Conservation (phyloP, 2,329 filamentous ascomycete genomes). For the Penicillium psychrosexuale region DNA sequence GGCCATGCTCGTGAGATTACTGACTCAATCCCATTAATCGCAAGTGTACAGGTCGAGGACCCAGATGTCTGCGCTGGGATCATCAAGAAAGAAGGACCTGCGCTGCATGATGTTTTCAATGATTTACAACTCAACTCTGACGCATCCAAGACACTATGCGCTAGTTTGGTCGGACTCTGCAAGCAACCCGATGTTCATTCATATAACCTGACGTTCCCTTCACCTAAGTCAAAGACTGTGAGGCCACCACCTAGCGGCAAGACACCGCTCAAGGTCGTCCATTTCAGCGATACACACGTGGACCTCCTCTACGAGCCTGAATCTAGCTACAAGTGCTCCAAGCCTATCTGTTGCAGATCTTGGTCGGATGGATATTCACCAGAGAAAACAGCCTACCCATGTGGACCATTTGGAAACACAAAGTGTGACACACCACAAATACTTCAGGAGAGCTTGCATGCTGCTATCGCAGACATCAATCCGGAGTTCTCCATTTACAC, state of each 20-base stretch:
- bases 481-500: slow-evolving; percentile 58
- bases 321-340: slow-evolving; percentile 54
- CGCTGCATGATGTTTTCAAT: slow-evolving; percentile 51
- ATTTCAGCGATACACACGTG: slow-evolving; percentile 60
- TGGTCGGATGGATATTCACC: slow-evolving; percentile 50
- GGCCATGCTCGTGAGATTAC: background rate
- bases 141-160: slow-evolving; percentile 53
- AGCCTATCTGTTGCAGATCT: slow-evolving; percentile 59
- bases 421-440: slow-evolving; percentile 53
- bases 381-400: slow-evolving; percentile 50
- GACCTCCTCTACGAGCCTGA: slow-evolving; percentile 56
- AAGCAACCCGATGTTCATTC: slow-evolving; percentile 47
- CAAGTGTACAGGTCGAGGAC: slow-evolving; percentile 45
- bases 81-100: slow-evolving; percentile 52
- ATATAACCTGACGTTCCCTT: slow-evolving; percentile 47
- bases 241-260: slow-evolving; percentile 48
- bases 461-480: slow-evolving; percentile 42
- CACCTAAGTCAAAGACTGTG: slow-evolving; percentile 36
- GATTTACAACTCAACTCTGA: slow-evolving; percentile 49
- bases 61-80: slow-evolving; percentile 56
- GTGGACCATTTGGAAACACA: slow-evolving; percentile 53
- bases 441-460: slow-evolving; percentile 54
- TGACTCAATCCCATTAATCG: background rate
- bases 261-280: slow-evolving; percentile 53
- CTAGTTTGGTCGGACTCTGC: slow-evolving; percentile 55